A percentile compares a stretch with the other conserved stretches of the same genome.
Evolutionary conservation across 768 basidiomycete genomes (phyloP).

Genomic region (Hygrophorus pudorinus): DNA sequence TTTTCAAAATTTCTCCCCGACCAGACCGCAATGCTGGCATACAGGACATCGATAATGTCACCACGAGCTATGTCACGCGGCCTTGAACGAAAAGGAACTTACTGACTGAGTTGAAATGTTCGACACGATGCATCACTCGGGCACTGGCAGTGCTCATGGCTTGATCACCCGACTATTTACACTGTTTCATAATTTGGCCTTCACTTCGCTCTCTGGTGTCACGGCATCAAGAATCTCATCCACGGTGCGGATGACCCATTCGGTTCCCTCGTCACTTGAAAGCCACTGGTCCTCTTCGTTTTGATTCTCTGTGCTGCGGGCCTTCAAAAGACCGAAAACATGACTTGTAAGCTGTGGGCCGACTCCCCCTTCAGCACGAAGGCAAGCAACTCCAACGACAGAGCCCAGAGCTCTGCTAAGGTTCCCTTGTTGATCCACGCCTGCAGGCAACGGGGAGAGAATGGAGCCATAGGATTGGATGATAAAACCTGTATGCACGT

Average conservation of each 20-base stretch:
- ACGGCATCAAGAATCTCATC: slow-evolving; percentile 76
- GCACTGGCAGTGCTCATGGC: slow-evolving; percentile 15
- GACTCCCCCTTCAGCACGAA: slow-evolving; percentile 78
- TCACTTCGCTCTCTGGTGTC: slow-evolving; percentile 36
- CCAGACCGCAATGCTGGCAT: too few relatives aligned
- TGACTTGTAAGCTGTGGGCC: slow-evolving; percentile 84
- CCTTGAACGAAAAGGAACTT: slow-evolving; percentile 19
- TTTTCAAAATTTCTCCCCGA: too few relatives aligned
- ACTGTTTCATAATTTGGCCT: slow-evolving; percentile 49
- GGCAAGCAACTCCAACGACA: slow-evolving; percentile 74
- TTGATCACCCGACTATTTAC: slow-evolving; percentile 27
- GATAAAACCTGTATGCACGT: slow-evolving; percentile 57
- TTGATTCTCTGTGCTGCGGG: slow-evolving; percentile 44
- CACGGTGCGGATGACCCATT: slow-evolving; percentile 80
- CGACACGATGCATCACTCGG: slow-evolving; percentile 28
- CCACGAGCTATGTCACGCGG: background rate
- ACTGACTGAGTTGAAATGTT: slow-evolving; percentile 21
- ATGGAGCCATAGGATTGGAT: slow-evolving; percentile 79
- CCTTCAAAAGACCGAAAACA: slow-evolving; percentile 84
- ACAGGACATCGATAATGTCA: too few relatives aligned
- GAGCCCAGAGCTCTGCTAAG: slow-evolving; percentile 79
- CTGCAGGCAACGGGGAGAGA: slow-evolving; percentile 63
- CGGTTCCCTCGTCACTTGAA: slow-evolving; percentile 75
- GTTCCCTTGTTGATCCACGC: slow-evolving; percentile 60
- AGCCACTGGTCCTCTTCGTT: slow-evolving; percentile 73